phyloP scores from a whole-genome alignment of 2,329 filamentous ascomycete species.

The Fusarium algeriense region DNA sequence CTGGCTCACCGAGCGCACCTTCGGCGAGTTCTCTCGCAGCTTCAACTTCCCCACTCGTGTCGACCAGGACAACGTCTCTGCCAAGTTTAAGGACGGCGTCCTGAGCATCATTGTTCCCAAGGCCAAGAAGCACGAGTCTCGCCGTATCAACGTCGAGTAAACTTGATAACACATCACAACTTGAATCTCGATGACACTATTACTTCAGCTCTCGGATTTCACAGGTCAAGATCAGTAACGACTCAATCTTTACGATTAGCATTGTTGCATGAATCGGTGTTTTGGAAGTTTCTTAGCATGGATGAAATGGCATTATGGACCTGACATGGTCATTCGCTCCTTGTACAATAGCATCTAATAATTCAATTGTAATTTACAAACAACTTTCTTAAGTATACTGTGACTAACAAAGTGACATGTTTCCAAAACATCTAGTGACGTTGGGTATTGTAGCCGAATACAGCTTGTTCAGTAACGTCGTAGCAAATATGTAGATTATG shows the following conservation, averaged over 20 bases:
- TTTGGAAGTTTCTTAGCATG: conserved; percentile 30
- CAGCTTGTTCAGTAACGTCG: too few species aligned
- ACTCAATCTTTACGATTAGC: conserved; percentile 9
- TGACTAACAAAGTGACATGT: neutral
- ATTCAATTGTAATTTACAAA: conserved; percentile 14
- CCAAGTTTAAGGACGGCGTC: conserved; percentile 74
- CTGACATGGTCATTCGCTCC: conserved; percentile 30
- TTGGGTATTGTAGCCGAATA: too few species aligned
- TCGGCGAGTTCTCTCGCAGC: conserved; percentile 75
- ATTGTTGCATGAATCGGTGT: conserved; percentile 37
- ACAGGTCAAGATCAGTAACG: neutral
- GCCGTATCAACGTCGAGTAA: conserved; percentile 68
- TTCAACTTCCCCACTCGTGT: conserved; percentile 76
- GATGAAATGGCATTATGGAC: conserved; percentile 12
- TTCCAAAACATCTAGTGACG: neutral
- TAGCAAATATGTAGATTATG: too few species aligned
- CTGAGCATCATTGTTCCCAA: conserved; percentile 75
- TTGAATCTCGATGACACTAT: neutral
- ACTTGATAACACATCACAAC: neutral
- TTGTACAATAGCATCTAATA: conserved; percentile 39
- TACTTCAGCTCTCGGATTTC: neutral
- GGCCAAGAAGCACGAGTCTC: conserved; percentile 68
- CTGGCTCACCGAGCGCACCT: conserved; percentile 76
- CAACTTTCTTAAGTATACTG: neutral
- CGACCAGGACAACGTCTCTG: conserved; percentile 71